Conservation (phyloP, 208 protist genomes). For the Chromosphaera perkinsii region DNA sequence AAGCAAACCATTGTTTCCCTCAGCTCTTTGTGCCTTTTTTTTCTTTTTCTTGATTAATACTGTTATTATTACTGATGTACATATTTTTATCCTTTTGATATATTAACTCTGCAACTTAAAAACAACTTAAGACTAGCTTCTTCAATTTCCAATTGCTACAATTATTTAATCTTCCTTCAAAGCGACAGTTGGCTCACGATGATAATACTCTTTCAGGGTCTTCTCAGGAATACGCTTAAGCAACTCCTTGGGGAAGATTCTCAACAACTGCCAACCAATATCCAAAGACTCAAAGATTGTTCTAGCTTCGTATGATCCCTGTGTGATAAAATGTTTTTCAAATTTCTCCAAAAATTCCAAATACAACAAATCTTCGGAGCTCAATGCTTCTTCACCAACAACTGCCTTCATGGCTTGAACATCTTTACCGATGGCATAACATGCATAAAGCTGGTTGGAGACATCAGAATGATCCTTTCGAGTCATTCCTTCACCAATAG, state of each 20-base stretch:
- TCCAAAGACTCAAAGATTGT: slow-evolving; percentile 97
- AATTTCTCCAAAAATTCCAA: slow-evolving; percentile 99
- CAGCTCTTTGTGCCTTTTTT: too few species aligned
- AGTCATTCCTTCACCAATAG: slow-evolving; percentile 98
- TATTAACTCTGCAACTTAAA: too few species aligned
- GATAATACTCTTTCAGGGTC: slow-evolving; percentile 84
- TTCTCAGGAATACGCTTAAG: slow-evolving; percentile 94
- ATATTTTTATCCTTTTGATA: too few species aligned
- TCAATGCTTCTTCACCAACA: slow-evolving; percentile 98
- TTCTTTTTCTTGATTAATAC: too few species aligned
- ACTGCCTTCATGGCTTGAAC: slow-evolving; percentile 98
- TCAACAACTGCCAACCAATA: slow-evolving; percentile 93
- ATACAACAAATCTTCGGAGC: slow-evolving; percentile 94
- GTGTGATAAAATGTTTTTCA: slow-evolving; percentile 96
- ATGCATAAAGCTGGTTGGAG: slow-evolving; percentile 99
- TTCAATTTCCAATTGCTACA: too few species aligned
- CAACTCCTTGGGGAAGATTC: slow-evolving; percentile 94
- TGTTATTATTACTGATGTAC: too few species aligned
- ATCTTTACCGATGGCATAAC: slow-evolving; percentile 99
- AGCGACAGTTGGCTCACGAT: too few species aligned
- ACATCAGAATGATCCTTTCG: slow-evolving; percentile 95
- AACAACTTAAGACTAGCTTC: too few species aligned
- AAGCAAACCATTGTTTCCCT: too few species aligned
- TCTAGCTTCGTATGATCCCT: slow-evolving; percentile 86
- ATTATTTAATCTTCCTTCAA: too few species aligned